Base-by-base conservation (phyloP, 2,329 filamentous ascomycete species). In the Penicillium sp. region DNA sequence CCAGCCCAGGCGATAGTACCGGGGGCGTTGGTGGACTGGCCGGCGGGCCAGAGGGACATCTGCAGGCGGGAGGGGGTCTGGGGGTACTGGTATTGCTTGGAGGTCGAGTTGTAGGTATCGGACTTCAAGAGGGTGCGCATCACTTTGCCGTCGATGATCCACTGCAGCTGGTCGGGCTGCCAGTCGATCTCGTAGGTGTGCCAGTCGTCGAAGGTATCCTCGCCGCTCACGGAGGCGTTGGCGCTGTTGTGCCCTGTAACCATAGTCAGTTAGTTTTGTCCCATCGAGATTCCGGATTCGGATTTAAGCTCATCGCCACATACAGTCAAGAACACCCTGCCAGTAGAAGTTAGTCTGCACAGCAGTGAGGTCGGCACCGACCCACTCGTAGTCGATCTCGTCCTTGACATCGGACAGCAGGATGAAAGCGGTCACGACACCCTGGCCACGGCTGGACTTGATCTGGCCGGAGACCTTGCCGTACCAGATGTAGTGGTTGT, bases 361-460 rank as follows among this genome's bases (percentile, higher is more conserved):
- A 59, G 82, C 84, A 45, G 80, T 70, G 59, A 96, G 80, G 69
- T 97, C 90, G 43, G 83, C 83, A 62, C 94, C 94, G 52, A 99
- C 84, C 73, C 89, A 97, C 74, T 99, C 94, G 72, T 91, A 97
- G 78, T 99, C 94, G 68, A 99, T 96, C 76, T 99, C 94, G 70
- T 99, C 94, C 82, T 97, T 96, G 69, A 95, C 89, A 69, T 97
- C 93, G 33, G 89, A 92, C 75, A 97, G 85, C 69, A 97, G 81
- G 73, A 99, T 99, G 72, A 99, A 99, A 27, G 92, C 93, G 2
- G 92, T 95, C n/a, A 99, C 89, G 22, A 99, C 94, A 81, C 94
- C 94, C 44, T 81, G 78, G 55, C 92, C 92, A 68, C 89, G 87
- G 61, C 88, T 89, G 0, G 92, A 93, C 81, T 91, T 94, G 74